Evolutionary conservation across 345 rosid genomes (phyloP).

Genomic region (Populus deltoides): DNA sequence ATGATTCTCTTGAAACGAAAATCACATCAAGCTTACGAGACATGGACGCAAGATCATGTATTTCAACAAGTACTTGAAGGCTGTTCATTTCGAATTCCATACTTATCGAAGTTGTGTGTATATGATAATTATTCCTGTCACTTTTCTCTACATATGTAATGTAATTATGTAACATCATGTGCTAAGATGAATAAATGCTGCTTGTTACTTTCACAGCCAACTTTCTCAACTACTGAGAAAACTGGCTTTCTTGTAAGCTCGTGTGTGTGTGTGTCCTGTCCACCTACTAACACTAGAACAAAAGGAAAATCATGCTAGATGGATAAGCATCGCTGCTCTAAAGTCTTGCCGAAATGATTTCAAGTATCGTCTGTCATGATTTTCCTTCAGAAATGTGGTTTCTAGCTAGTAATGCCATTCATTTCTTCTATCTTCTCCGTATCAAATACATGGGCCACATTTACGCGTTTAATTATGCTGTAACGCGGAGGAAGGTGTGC

Average conservation of each 20-base stretch:
- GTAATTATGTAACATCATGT: background rate
- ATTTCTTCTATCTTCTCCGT: background rate
- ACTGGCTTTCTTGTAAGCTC: background rate
- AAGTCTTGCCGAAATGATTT: background rate
- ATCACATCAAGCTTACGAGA: background rate
- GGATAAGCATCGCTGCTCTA: background rate
- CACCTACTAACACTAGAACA: no score
- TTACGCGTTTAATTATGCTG: background rate
- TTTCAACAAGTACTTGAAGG: background rate
- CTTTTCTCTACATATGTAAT: background rate
- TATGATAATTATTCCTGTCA: background rate
- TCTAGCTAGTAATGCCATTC: background rate
- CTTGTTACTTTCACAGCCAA: background rate
- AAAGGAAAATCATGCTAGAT: background rate
- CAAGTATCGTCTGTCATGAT: background rate
- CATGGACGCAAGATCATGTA: background rate
- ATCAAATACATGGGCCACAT: background rate
- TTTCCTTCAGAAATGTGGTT: background rate
- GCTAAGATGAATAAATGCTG: background rate
- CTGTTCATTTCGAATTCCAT: background rate
- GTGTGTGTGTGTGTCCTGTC: no score
- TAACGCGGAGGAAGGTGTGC: background rate
- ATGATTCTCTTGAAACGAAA: background rate
- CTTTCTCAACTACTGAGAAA: background rate
- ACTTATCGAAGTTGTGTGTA: background rate